Evolutionary conservation across 495 filamentous ascomycete genomes (phyloP).

Genomic region (Chaetomidium leptoderma): DNA sequence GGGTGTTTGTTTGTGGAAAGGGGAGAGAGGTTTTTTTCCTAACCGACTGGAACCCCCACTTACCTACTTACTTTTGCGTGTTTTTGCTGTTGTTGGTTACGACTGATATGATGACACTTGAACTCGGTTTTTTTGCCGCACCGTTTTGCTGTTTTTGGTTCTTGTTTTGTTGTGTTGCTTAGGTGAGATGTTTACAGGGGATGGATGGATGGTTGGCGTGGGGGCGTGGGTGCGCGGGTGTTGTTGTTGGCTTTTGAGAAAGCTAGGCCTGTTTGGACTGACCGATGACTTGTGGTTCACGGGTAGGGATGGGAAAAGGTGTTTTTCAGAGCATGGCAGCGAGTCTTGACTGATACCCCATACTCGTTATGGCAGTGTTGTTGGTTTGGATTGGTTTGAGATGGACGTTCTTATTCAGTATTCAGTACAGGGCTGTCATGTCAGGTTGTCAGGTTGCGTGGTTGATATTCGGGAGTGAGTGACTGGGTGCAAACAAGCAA

Average conservation of each 20-base stretch:
- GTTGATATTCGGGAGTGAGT: no score
- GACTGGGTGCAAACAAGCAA: no score
- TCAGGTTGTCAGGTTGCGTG: no score
- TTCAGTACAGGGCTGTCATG: no score
- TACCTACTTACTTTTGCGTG: not conserved
- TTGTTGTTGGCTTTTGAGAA: not conserved
- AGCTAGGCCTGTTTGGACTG: constrained; percentile 12
- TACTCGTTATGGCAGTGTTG: no score
- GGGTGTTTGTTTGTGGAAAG: no score
- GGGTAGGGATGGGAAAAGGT: not conserved
- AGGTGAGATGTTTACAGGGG: not conserved
- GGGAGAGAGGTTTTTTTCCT: not conserved
- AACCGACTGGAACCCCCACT: not conserved
- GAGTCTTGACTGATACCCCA: not conserved
- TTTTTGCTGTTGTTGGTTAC: not conserved
- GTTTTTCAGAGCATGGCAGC: not conserved
- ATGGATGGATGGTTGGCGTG: not conserved
- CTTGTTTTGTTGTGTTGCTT: no score
- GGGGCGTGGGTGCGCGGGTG: not conserved
- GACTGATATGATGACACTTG: not conserved
- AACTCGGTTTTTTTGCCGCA: not conserved
- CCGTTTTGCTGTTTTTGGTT: no score
- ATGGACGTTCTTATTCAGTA: no score
- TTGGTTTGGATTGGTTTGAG: no score
- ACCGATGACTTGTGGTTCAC: not conserved